These are phyloP conservation scores for Lepiota venenata DNA, from an alignment of 768 basidiomycete species.

Conservation along the genomic window DNA sequence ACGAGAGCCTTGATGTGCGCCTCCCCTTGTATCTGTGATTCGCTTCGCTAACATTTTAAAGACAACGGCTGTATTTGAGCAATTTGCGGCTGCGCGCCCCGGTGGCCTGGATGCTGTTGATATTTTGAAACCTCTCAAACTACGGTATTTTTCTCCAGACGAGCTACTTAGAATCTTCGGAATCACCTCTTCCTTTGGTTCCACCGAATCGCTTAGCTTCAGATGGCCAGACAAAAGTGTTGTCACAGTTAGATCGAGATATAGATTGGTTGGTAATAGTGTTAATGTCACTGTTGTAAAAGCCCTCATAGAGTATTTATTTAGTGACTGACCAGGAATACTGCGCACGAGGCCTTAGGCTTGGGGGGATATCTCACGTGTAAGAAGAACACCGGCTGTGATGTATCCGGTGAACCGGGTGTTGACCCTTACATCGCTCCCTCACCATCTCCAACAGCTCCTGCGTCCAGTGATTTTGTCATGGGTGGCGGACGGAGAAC, in stretches of 20 bases:
- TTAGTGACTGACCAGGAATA: constrained; percentile 16
- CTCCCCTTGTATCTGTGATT: neutral
- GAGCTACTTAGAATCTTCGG: constrained; percentile 71
- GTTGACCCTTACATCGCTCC: neutral
- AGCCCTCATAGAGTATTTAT: constrained; percentile 57
- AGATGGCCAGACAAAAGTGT: constrained; percentile 51
- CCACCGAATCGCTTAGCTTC: constrained; percentile 28
- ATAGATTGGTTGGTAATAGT: constrained; percentile 79
- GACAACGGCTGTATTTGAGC: constrained; percentile 59
- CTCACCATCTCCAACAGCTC: neutral
- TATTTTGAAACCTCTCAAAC: constrained; percentile 53
- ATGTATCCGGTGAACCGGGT: neutral
- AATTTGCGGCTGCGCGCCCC: constrained; percentile 46
- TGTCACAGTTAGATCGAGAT: constrained; percentile 65
- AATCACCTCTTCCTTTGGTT: constrained; percentile 36
- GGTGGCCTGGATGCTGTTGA: constrained; percentile 40
- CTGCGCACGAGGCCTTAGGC: no score
- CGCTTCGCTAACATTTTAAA: constrained; percentile 22
- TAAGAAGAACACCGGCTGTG: neutral
- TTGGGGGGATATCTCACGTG: no score
- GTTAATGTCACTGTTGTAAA: constrained; percentile 75
- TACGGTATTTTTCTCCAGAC: constrained; percentile 74
- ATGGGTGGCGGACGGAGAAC: constrained; percentile 42
- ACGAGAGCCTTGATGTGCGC: constrained; percentile 60
- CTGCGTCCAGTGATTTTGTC: neutral